Evolutionary conservation across 805 yeast genomes (phyloP), one percentile per base, ranked within the genome.

Genomic region (Nadsonia fulvescens): DNA sequence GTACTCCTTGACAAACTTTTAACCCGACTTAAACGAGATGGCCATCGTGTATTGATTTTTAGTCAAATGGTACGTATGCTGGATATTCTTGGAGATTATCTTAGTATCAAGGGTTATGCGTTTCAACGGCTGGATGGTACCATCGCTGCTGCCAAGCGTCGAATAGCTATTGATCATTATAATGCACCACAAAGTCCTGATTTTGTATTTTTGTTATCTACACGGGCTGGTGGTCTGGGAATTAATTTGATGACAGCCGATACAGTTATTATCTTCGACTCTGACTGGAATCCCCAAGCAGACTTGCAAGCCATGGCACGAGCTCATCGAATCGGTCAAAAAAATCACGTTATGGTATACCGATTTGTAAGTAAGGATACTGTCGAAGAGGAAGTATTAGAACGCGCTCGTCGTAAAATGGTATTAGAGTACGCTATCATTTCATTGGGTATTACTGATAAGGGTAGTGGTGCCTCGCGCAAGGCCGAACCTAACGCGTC

Each of bases 281-380:
- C 93, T 4, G 98, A 89, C 55, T 89, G 98, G 98, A 89, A 89
- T 46, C 98, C 98, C 1, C 98, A 89, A 50, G 98, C 98, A 0
- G 98, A 89, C 61, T 59, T 89, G 42, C 98, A 89, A 53, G 98
- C 98, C 1, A 89, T 89, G 98, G 98, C 98, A 0, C 70, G 98
- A 53, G 98, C 98, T 3, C 99, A 89, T 54, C 72, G 99, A 59
- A 89, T 89, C 47, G 99, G 99, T n/a, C 99, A 89, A 50, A 89
- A 83, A 52, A 82, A 79, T 42, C 98, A 89, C 52, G 99, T 89
- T 18, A 79, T 81, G 70, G 96, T 89, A 10, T 89, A 89, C 47
- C 61, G 99, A 46, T 78, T 89, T 55, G 96, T 89, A n/a, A 75
- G 93, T 32, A 89, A 89, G 43, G 98, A 89, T 43, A 89, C 98